Conservation (phyloP, 352 stramenopile species). For the Pythium coloratum region DNA sequence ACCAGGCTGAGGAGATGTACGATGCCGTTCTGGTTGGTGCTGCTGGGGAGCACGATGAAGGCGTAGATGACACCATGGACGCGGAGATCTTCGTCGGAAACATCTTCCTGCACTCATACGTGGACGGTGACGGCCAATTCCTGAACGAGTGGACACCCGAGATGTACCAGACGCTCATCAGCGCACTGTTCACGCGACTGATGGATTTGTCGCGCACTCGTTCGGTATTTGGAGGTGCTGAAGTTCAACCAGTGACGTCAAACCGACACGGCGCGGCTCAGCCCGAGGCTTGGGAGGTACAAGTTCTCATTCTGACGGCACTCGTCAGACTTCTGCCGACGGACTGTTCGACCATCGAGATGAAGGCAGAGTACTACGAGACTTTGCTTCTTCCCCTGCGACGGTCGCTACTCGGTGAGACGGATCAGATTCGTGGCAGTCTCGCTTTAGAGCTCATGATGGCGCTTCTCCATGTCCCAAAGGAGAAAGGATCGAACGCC, state of each 20-base stretch:
- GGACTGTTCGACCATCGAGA: constrained; percentile 50
- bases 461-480: constrained; percentile 48
- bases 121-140: constrained; percentile 79
- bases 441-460: constrained; percentile 73
- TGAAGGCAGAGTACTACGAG: constrained; percentile 61
- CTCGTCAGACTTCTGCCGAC: constrained; percentile 60
- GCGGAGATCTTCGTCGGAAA: constrained; percentile 78
- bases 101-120: constrained; percentile 81
- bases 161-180: constrained; percentile 69
- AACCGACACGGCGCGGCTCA: constrained; percentile 13
- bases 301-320: constrained; percentile 79
- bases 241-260: constrained; percentile 23
- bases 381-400: constrained; percentile 59
- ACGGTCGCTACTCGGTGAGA: constrained; percentile 63
- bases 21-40: constrained; percentile 21
- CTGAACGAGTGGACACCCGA: constrained; percentile 70
- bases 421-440: constrained; percentile 76
- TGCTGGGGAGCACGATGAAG: constrained; percentile 11
- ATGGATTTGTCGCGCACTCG: constrained; percentile 52
- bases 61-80: constrained; percentile 32
- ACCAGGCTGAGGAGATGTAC: constrained; percentile 31
- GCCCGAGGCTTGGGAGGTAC: constrained; percentile 68
- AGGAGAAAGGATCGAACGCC: constrained; percentile 52
- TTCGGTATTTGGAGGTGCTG: constrained; percentile 38
- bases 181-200: constrained; percentile 59